These are phyloP conservation scores for Mycena rebaudengoi DNA, from an alignment of 768 basidiomycete species.

Conservation along the genomic window DNA sequence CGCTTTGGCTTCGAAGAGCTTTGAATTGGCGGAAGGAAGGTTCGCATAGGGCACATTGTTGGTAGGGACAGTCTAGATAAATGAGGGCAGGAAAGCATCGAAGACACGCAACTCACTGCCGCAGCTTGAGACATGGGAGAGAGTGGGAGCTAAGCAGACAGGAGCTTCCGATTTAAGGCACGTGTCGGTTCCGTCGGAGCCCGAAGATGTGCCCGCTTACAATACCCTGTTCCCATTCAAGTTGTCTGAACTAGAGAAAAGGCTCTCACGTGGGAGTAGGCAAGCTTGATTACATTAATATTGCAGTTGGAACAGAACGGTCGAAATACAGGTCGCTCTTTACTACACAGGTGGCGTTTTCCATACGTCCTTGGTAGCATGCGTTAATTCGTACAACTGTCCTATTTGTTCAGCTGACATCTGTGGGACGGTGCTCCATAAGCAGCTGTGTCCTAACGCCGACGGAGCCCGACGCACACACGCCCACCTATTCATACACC, in stretches of 20 bases:
- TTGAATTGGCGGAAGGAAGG: slow-evolving; percentile 58
- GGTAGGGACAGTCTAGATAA: slow-evolving; percentile 48
- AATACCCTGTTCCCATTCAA: no score
- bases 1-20: slow-evolving; percentile 73
- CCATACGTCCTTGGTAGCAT: slow-evolving; percentile 89
- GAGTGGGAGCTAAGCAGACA: background rate
- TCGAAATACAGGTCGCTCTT: background rate
- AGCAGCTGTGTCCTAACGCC: background rate
- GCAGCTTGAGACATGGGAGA: slow-evolving; percentile 47
- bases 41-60: slow-evolving; percentile 55
- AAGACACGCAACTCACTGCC: slow-evolving; percentile 38
- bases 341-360: slow-evolving; percentile 47
- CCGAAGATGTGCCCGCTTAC: background rate
- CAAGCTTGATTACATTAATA: no score
- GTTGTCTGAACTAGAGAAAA: no score
- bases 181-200: slow-evolving; percentile 13
- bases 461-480: background rate
- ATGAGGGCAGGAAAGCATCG: background rate
- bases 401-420: slow-evolving; percentile 92
- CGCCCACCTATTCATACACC: slow-evolving; percentile 76
- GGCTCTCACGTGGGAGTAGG: no score
- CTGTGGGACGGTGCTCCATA: slow-evolving; percentile 45
- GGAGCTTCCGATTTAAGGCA: background rate
- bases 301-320: no score
- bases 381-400: slow-evolving; percentile 95